Conservation (phyloP, 75 land plant species). For the Pinus tabuliformis region DNA sequence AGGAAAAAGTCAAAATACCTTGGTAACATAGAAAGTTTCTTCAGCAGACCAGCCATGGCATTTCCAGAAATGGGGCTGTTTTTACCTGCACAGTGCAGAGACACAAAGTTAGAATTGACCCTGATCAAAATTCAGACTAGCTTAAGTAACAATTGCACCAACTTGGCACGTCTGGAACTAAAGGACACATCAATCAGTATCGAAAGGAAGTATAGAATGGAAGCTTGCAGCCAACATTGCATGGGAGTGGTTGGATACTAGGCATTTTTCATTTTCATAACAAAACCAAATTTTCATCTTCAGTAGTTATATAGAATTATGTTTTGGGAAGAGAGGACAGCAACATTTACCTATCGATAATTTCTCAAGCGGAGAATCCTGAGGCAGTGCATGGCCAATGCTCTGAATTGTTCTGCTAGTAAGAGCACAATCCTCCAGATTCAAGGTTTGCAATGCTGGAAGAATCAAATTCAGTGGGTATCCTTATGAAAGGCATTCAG, state of each 20-base stretch:
- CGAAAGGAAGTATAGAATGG: too few species aligned
- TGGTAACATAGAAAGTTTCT: constrained; percentile 50
- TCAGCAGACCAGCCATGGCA: constrained; percentile 43
- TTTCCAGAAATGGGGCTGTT: constrained; percentile 73
- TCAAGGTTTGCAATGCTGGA: constrained; percentile 75
- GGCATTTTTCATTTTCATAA: not conserved
- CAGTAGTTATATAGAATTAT: not conserved
- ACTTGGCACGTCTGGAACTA: not conserved
- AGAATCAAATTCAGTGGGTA: not conserved
- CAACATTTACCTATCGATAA: constrained; percentile 60
- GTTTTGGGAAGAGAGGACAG: not conserved
- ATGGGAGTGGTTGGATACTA: too few species aligned
- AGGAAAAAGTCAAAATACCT: too few species aligned
- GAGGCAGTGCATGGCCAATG: constrained; percentile 52
- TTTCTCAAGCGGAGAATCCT: constrained; percentile 52
- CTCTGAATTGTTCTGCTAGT: constrained; percentile 80
- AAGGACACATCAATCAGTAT: not conserved
- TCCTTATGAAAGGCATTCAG: too few species aligned
- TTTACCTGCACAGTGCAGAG: constrained; percentile 45
- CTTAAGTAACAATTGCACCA: not conserved
- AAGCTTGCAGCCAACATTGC: too few species aligned
- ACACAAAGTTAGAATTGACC: not conserved
- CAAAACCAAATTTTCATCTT: not conserved
- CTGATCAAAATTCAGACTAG: not conserved
- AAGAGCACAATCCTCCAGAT: constrained; percentile 76